Evolutionary conservation across 78 protist genomes (phyloP).

Genomic region (Paulinella micropora): DNA sequence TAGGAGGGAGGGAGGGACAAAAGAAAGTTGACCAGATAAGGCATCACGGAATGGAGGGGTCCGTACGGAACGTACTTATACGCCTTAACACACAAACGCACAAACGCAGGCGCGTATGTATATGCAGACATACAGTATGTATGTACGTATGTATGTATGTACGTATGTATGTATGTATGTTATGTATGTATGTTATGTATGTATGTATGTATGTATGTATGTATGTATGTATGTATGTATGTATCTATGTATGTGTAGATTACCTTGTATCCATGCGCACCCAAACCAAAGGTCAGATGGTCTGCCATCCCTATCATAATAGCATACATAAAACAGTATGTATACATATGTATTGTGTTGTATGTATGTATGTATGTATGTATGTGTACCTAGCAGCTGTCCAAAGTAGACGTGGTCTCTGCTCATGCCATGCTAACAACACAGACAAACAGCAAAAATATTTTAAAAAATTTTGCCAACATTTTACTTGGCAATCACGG

Average conservation of each 20-base stretch:
- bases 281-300: constrained; percentile 34
- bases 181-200: too few relatives aligned
- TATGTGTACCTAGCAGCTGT: constrained; percentile 57
- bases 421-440: background rate
- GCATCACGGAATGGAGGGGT: constrained; percentile 55
- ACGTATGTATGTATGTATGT: too few relatives aligned
- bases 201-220: background rate
- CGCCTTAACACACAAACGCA: too few relatives aligned
- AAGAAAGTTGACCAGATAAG: constrained; percentile 40
- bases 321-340: background rate
- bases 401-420: constrained; percentile 41
- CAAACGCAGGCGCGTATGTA: background rate
- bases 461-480: background rate
- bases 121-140: too few relatives aligned
- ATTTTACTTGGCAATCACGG: background rate
- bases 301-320: constrained; percentile 36
- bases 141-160: too few relatives aligned
- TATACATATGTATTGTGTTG: too few relatives aligned
- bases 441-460: too few relatives aligned
- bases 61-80: constrained; percentile 67
- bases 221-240: constrained; percentile 8
- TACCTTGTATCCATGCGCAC: background rate
- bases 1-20: background rate
- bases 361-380: background rate
- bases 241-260: too few relatives aligned